Base-by-base conservation (phyloP, 2,329 filamentous ascomycete genomes). In the Sordariomycetes sp. region DNA sequence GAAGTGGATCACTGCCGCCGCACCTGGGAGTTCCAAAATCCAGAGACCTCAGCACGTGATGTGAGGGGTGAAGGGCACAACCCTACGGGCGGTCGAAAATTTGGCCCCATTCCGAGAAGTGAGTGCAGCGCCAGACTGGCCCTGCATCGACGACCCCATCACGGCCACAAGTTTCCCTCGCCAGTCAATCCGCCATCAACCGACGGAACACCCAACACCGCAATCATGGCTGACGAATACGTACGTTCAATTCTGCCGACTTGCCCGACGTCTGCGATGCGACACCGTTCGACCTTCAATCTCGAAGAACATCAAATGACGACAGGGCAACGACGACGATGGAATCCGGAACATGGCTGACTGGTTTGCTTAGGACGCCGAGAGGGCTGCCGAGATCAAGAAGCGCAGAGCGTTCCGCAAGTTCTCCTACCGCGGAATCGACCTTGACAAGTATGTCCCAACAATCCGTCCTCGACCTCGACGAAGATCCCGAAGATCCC, bases 351-450 rank as follows among this genome's bases (percentile, higher is more conserved):
- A 25, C 18, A 12, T 8, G 12, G 11, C 7, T 36, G 30, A 38
- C 37, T 29, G 36, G 39, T 45, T 41, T 42, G 37, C 40, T 54
- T 58, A 94, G 87, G 90, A 95, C 75, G 82, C 88, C 66, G 87
- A 93, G 76, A 86, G 92, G 79, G 90, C 90, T 71, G 90, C 87
- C 65, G 92, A 95, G 85, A 75, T 98, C 71, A 98, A 96, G 87
- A 94, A 86, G 79, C 94, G 83, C 77, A 94, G 92, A 90, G 75
- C 87, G 57, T 95, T 96, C 85, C 85, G 87, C 75, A 98, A 96
- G 83, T 98, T 96, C 68, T 92, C 88, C 55, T 98, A 95, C 86
- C 86, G 92, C 65, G 92, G 92, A 63, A 86, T 98, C 69, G 92
- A 98, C 70, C 88, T 98, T 68, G 92, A 98, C 68, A 86, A 94